Conservation (phyloP, 2,329 filamentous ascomycete species). For the Fusarium sp. region DNA sequence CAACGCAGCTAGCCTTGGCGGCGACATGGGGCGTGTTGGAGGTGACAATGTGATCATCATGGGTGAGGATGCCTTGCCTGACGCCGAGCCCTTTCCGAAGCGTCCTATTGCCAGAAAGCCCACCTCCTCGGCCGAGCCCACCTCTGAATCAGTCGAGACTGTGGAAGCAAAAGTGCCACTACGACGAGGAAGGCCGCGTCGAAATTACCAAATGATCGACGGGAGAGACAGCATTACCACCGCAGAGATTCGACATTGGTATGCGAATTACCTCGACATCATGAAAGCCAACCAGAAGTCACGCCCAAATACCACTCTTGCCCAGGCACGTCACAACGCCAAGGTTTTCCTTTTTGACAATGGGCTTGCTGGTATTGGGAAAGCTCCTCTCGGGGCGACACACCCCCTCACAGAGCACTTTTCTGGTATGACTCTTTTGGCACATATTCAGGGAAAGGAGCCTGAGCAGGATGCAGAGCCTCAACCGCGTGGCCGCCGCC, state of each 20-base stretch:
- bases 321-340: conserved; percentile 55
- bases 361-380: conserved; percentile 48
- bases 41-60: conserved; percentile 52
- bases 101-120: conserved; percentile 27
- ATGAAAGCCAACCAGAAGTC: conserved; percentile 59
- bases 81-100: conserved; percentile 51
- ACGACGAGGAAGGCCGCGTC: conserved; percentile 43
- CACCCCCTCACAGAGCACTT: conserved; percentile 58
- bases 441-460: conserved; percentile 42
- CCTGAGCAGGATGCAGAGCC: conserved; percentile 32
- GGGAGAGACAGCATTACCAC: conserved; percentile 49
- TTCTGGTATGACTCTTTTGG: conserved; percentile 58
- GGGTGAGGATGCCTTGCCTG: conserved; percentile 53
- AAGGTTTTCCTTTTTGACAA: conserved; percentile 46
- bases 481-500: conserved; percentile 49
- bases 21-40: conserved; percentile 24
- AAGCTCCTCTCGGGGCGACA: conserved; percentile 35
- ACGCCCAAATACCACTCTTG: conserved; percentile 39
- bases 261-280: conserved; percentile 59
- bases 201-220: conserved; percentile 47
- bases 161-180: conserved; percentile 33
- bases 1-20: conserved; percentile 14
- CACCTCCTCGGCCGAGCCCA: conserved; percentile 25
- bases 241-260: conserved; percentile 55
- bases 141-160: conserved; percentile 39